Conservation (phyloP, 352 stramenopile genomes). For the Lagenidium sp. region DNA sequence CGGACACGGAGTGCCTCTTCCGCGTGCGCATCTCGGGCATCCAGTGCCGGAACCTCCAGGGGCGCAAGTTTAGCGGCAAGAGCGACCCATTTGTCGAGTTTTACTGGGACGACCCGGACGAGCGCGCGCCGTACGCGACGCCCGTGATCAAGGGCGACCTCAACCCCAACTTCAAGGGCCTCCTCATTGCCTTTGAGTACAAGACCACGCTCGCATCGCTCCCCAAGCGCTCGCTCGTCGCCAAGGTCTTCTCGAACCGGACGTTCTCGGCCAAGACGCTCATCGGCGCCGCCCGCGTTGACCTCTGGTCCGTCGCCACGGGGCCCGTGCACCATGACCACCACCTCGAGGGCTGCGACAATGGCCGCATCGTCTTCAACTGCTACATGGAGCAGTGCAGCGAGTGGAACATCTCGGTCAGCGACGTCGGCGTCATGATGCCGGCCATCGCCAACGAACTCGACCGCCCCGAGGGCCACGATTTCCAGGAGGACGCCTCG, state of each 20-base stretch:
- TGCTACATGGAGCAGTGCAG: slow-evolving; percentile 90
- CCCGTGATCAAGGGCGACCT: slow-evolving; percentile 81
- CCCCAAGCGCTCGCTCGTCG: slow-evolving; percentile 41
- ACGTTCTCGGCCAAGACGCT: slow-evolving; percentile 72
- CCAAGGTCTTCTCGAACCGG: slow-evolving; percentile 81
- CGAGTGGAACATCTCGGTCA: slow-evolving; percentile 86
- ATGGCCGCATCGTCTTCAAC: slow-evolving; percentile 85
- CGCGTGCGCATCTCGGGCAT: slow-evolving; percentile 81
- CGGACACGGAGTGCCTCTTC: slow-evolving; percentile 69
- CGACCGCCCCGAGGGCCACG: slow-evolving; percentile 81
- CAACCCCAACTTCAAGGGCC: slow-evolving; percentile 84
- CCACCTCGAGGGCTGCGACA: slow-evolving; percentile 78
- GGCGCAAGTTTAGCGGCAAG: slow-evolving; percentile 72
- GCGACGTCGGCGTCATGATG: slow-evolving; percentile 86
- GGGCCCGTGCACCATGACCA: slow-evolving; percentile 85
- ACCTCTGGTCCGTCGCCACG: slow-evolving; percentile 76
- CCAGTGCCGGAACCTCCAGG: slow-evolving; percentile 82
- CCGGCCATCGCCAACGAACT: slow-evolving; percentile 81
- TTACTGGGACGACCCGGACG: slow-evolving; percentile 71
- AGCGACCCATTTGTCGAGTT: slow-evolving; percentile 86
- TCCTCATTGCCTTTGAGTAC: slow-evolving; percentile 85
- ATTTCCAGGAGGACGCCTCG: slow-evolving; percentile 86
- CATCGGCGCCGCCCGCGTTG: slow-evolving; percentile 67
- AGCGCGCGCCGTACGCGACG: slow-evolving; percentile 62
- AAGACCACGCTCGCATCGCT: slow-evolving; percentile 49